Conservation (phyloP, 2,329 filamentous ascomycete species). For the Emmonsiellopsis sp. region DNA sequence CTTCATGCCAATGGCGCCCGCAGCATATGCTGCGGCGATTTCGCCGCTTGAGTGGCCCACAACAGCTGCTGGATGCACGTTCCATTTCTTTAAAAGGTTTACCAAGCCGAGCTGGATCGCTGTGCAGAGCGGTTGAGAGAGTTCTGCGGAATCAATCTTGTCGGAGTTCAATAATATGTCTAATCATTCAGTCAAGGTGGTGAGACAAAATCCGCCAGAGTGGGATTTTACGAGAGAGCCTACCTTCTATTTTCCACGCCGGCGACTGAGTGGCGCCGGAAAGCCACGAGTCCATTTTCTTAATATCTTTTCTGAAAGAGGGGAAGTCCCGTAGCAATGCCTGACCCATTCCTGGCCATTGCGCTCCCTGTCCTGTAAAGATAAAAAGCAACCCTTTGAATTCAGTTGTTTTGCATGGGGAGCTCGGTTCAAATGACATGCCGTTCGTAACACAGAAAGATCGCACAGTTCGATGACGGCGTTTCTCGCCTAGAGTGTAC, state of each 20-base stretch:
- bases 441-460: constrained; percentile 9
- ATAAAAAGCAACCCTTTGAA: constrained; percentile 1
- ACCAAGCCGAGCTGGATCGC: constrained; percentile 12
- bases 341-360: constrained; percentile 8
- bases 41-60: constrained; percentile 14
- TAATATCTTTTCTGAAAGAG: not conserved
- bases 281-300: not conserved
- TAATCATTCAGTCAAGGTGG: not conserved
- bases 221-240: not conserved
- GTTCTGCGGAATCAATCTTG: constrained; percentile 1
- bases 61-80: constrained; percentile 6
- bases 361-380: constrained; percentile 13
- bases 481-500: constrained; percentile 14
- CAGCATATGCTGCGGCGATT: constrained; percentile 13
- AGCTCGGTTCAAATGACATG: not conserved
- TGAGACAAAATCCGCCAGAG: not conserved
- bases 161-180: not conserved
- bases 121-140: constrained; percentile 10
- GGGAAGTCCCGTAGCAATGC: not conserved
- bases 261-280: not conserved
- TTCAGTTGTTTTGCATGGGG: not conserved
- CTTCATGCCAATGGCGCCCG: constrained; percentile 20
- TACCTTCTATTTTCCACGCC: constrained; percentile 2
- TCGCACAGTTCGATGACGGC: constrained; percentile 14
- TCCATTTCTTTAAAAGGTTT: not conserved